Base-by-base conservation (phyloP, 257 asterid genomes). In the Solanum chiquidenum region DNA sequence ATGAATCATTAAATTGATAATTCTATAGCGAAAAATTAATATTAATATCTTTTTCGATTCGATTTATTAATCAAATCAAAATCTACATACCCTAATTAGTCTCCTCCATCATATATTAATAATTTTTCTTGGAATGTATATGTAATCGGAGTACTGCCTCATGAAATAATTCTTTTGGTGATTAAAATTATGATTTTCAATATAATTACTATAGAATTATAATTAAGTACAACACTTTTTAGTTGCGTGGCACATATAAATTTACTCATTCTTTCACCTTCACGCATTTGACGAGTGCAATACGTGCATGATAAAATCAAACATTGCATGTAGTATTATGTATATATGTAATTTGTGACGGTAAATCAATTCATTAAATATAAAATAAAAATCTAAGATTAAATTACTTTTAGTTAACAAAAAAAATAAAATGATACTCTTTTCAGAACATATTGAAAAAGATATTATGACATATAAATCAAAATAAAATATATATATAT, bases 361-460 rank as follows among this genome's bases (percentile, higher is more conserved):
- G 11, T 68, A 68, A 68, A 68, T 29, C 23, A 29, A 13, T 18
- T 29, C 2, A 68, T 68, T 13, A 68, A 1, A 68, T 3, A 27
- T 68, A 69, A 31, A 68, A 69, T 0, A 4, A 29, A 29, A 69
- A 13, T 31, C 12, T 69, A 13, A 31, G 9, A 4, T 29, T 27
- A 68, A 69, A 14, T 29, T 69, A 68, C 1, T 31, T 31, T 27
- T 69, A 31, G 9, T 31, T 46, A 1, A 13, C 3, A 46, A 69
- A 29, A 5, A 3, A 3, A 29, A 4, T 29, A n/a, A n/a, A n/a
- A 6, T 29, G 1, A 29, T 0, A 12, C 29, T 69, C 23, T 29
- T 29, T 69, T 13, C 4, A 0, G 0, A 69, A 69, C 4, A 29
- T 12, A 29, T 69, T 14, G 0, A 6, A 9, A 18, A 9, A 11